These are phyloP conservation scores for Heimioporus sp. DNA, from an alignment of 768 basidiomycete species.

Conservation along the genomic window DNA sequence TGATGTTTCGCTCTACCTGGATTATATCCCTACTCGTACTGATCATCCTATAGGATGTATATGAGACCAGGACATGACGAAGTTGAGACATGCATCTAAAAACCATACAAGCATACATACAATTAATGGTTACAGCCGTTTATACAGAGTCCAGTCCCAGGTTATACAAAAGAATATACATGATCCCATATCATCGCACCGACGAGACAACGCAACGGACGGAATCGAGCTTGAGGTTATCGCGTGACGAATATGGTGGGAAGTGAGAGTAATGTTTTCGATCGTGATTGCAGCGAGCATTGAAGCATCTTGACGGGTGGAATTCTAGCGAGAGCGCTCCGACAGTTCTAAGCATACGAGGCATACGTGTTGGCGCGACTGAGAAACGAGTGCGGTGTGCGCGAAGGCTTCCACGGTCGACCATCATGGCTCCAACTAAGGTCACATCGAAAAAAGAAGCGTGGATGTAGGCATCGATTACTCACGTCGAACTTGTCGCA, in stretches of 20 bases:
- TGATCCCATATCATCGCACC: conserved; percentile 27
- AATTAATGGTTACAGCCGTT: conserved; percentile 16
- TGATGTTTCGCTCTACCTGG: neutral
- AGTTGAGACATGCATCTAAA: neutral
- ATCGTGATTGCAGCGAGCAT: conserved; percentile 8
- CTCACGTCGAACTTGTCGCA: conserved; percentile 33
- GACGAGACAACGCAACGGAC: conserved; percentile 13
- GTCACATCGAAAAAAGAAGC: conserved; percentile 3
- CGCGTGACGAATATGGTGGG: conserved; percentile 13
- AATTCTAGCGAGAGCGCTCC: conserved; percentile 1
- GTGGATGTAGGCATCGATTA: neutral
- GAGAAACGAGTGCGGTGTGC: conserved; percentile 11
- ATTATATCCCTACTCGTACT: too few species aligned
- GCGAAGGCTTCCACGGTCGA: conserved; percentile 16
- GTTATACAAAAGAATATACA: conserved; percentile 34
- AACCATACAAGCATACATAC: conserved; percentile 19
- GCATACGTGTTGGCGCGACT: conserved; percentile 16
- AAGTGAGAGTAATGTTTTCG: neutral
- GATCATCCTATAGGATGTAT: too few species aligned
- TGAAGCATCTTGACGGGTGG: conserved; percentile 17
- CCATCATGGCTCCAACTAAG: conserved; percentile 31
- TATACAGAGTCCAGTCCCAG: conserved; percentile 21
- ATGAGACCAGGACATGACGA: too few species aligned
- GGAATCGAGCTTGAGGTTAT: conserved; percentile 15
- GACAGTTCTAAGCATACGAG: conserved; percentile 18